Evolutionary conservation across 306 rosid genomes (phyloP).

Genomic region (Fragaria ananassa): DNA sequence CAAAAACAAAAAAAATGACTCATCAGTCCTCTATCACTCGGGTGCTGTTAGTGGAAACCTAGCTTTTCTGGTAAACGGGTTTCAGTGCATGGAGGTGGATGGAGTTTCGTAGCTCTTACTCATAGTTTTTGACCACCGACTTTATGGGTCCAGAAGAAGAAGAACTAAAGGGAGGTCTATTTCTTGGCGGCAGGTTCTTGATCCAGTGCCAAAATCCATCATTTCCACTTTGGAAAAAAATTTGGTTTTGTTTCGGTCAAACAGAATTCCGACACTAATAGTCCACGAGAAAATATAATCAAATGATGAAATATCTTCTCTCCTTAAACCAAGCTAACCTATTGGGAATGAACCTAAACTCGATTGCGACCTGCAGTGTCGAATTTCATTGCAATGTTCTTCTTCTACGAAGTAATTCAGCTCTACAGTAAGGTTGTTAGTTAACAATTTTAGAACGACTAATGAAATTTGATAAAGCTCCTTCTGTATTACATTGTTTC

Average conservation of each 20-base stretch:
- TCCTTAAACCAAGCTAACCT: not conserved
- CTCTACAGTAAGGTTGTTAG: not conserved
- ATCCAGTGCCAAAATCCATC: slow-evolving; percentile 1
- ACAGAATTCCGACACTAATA: not conserved
- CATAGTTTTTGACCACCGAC: slow-evolving; percentile 16
- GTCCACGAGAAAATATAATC: not conserved
- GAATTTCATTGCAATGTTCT: not conserved
- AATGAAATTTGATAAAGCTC: not conserved
- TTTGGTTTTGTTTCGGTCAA: not conserved
- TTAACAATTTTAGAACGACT: not conserved
- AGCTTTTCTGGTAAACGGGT: not conserved
- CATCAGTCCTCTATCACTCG: not conserved
- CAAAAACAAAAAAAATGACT: not conserved
- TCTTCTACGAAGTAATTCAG: not conserved
- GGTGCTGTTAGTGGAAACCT: not conserved
- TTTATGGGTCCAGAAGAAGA: not conserved
- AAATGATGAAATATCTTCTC: not conserved
- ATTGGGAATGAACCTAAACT: not conserved
- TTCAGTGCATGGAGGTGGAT: not conserved
- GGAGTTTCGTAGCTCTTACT: not conserved
- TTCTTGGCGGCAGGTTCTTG: slow-evolving; percentile 15
- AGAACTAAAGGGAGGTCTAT: not conserved
- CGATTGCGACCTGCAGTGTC: not conserved
- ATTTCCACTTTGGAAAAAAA: not conserved
- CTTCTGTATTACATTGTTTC: not conserved